Evolutionary conservation across 371 early-diverging fungal species (phyloP).

Genomic region (Mortierella sp.): DNA sequence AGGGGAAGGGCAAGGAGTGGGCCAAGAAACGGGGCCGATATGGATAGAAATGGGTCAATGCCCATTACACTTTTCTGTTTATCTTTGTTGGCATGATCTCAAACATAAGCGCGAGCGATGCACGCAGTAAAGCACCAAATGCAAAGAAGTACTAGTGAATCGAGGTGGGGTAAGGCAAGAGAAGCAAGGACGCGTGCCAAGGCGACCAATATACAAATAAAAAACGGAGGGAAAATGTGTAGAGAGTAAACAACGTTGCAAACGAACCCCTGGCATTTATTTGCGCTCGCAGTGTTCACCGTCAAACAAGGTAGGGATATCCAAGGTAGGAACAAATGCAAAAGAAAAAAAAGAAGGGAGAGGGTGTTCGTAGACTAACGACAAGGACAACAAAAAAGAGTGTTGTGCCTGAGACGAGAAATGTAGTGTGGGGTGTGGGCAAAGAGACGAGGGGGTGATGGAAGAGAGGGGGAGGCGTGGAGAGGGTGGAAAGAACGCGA

Average conservation of each 20-base stretch:
- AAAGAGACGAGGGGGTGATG: neutral
- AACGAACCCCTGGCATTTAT: neutral
- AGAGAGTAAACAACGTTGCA: neutral
- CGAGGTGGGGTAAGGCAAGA: neutral
- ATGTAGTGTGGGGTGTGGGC: neutral
- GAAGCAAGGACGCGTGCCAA: neutral
- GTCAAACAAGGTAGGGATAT: neutral
- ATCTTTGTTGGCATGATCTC: neutral
- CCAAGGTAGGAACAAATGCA: conserved; percentile 2
- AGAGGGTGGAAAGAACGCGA: neutral
- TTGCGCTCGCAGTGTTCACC: neutral
- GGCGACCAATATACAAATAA: neutral
- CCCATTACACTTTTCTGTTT: neutral
- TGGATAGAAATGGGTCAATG: neutral
- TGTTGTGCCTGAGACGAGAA: neutral
- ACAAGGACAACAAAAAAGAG: neutral
- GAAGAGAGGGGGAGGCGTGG: neutral
- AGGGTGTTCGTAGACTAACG: neutral
- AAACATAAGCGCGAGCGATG: neutral
- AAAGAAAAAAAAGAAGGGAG: neutral
- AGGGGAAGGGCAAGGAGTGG: neutral
- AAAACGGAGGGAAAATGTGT: neutral
- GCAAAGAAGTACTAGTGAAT: neutral
- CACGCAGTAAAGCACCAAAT: neutral
- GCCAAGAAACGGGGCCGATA: neutral